Evolutionary conservation across 169 alveolate species (phyloP), one percentile per base, ranked within the genome.

Genomic region (Eimeria maxima): DNA sequence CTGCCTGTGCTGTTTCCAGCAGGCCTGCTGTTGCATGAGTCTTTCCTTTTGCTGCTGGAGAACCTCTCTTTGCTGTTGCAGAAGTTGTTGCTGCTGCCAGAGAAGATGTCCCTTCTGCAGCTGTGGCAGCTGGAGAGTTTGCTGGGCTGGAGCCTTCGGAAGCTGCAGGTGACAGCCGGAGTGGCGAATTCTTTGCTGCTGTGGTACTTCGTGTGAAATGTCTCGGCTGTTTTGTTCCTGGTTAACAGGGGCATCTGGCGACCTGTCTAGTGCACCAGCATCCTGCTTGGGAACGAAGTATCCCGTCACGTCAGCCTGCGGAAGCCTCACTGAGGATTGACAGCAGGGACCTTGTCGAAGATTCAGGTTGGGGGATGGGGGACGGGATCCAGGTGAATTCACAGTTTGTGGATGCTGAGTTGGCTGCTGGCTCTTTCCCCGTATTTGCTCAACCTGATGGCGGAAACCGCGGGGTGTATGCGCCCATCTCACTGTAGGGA

Each of bases 51-150:
- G 93, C 65, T 63, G 93, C 63, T 63, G 93, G 20, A 87, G 93
- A 0, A 87, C 83, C 83, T 87, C 93, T 42, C 60, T 57, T 63
- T 87, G 93, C 81, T 50, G 60, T 45, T 63, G 83, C 65, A 87
- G 83, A 47, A 87, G 93, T 55, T 87, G 93, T 47, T 87, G 93
- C 76, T 87, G 93, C 93, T 87, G 93, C 93, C 93, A 87, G 24
- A 87, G 81, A 63, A 87, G 50, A 22, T 63, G 60, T 20, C 53
- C 93, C 81, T 71, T 47, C 63, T 87, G 93, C 81, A 29, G 24
- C 81, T 87, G 93, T 65, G 63, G 50, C 44, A 16, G 24, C 67
- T 60, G 83, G 65, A n/a, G 81, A 7, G 47, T 4, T 4, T 42
- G 65, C 45, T 87, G 81, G 20, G n/a, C 33, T 5, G 65, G 29